phyloP scores from a whole-genome alignment of 2,329 filamentous ascomycete species.

The Cyphellophora europaea region DNA sequence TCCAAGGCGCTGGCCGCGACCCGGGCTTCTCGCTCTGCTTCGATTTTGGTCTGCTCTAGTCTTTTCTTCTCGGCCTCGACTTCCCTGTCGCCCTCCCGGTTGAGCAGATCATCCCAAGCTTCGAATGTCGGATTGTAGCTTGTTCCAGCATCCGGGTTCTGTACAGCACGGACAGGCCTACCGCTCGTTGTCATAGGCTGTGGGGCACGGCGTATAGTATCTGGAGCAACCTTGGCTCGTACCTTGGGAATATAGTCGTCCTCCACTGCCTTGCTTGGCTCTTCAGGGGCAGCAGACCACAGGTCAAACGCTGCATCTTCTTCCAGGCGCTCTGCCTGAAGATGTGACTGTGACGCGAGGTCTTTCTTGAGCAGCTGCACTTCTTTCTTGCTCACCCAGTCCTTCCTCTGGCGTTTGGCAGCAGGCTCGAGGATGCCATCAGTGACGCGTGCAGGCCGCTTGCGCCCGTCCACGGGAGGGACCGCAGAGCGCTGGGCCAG shows the following conservation, averaged over 20 bases:
- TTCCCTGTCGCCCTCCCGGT: constrained; percentile 66
- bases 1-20: constrained; percentile 64
- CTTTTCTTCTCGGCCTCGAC: constrained; percentile 70
- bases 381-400: constrained; percentile 79
- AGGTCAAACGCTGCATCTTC: constrained; percentile 60
- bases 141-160: constrained; percentile 68
- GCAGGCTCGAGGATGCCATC: constrained; percentile 60
- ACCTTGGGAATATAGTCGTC: constrained; percentile 56
- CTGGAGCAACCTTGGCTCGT: constrained; percentile 60
- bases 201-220: constrained; percentile 65
- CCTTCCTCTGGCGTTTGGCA: constrained; percentile 65
- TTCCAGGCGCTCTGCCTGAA: constrained; percentile 35
- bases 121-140: constrained; percentile 88
- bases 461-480: constrained; percentile 67
- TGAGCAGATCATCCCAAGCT: constrained; percentile 72
- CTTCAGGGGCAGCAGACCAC: constrained; percentile 50
- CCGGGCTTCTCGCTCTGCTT: constrained; percentile 52
- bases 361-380: constrained; percentile 58
- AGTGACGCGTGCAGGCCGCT: constrained; percentile 62
- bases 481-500: constrained; percentile 75
- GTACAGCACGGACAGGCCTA: constrained; percentile 68
- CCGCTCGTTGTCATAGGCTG: constrained; percentile 76
- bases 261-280: constrained; percentile 3
- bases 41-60: constrained; percentile 52
- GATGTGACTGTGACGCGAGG: constrained; percentile 23